Conservation (phyloP, 129 eudicot genomes). For the Arctium minus region DNA sequence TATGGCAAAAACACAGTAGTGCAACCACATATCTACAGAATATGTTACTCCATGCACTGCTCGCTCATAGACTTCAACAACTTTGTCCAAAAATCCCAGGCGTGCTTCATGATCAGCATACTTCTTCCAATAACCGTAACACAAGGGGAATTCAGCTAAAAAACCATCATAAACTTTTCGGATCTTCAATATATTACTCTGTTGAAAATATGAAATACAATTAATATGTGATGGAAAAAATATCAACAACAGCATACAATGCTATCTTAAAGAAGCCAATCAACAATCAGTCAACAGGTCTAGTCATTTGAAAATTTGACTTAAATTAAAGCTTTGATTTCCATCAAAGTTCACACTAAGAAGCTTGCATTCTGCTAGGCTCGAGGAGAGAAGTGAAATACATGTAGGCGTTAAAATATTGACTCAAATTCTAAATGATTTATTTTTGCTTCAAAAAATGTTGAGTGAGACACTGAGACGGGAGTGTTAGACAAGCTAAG, state of each 20-base stretch:
- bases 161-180: constrained; percentile 87
- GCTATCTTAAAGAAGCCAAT: neutral
- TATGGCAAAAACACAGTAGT: constrained; percentile 83
- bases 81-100: constrained; percentile 76
- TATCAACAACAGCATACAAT: neutral
- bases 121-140: constrained; percentile 99
- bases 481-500: neutral
- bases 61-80: constrained; percentile 92
- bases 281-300: neutral
- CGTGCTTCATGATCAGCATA: constrained; percentile 99
- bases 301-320: neutral
- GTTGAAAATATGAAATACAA: neutral
- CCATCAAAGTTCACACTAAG: neutral
- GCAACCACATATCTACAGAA: constrained; percentile 99
- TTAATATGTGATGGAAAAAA: neutral
- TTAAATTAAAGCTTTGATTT: neutral
- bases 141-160: constrained; percentile 88
- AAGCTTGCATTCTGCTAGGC: constrained; percentile 12
- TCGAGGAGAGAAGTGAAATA: constrained; percentile 1
- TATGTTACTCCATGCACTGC: constrained; percentile 98
- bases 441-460: neutral
- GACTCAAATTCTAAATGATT: neutral
- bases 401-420: neutral
- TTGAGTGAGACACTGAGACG: neutral
- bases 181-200: constrained; percentile 72